phyloP scores from a whole-genome alignment of 192 early-diverging fungal species.

The Coemansia sp. region DNA sequence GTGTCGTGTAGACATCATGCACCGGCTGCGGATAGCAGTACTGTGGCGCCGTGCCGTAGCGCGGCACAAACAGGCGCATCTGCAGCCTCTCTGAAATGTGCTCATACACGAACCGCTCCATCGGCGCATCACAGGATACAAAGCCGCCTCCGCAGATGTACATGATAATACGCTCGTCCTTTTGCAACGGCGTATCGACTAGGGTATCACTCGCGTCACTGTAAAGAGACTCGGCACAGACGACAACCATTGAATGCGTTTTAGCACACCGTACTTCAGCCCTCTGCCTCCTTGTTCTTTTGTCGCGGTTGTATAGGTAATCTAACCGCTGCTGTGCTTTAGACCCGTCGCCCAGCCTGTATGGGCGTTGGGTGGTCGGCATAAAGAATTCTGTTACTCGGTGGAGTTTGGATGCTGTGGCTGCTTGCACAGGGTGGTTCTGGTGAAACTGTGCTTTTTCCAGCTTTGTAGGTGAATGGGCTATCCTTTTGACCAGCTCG shows the following conservation, averaged over 20 bases:
- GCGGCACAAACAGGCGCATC: conserved; percentile 22
- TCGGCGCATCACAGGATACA: conserved; percentile 6
- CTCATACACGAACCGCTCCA: conserved; percentile 9
- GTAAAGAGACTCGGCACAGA: neutral
- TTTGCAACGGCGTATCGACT: neutral
- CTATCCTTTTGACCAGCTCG: too few relatives aligned
- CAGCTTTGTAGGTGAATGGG: neutral
- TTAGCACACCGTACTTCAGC: too few relatives aligned
- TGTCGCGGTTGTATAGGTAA: conserved; percentile 9
- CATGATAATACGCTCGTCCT: conserved; percentile 13
- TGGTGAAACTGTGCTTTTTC: neutral
- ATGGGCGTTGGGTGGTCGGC: conserved; percentile 10
- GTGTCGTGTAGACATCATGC: conserved; percentile 27
- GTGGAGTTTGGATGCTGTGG: too few relatives aligned
- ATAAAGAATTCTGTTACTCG: neutral
- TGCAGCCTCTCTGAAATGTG: conserved; percentile 15
- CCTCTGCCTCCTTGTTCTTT: neutral
- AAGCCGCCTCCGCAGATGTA: conserved; percentile 25
- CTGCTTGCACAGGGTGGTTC: too few relatives aligned
- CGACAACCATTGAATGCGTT: conserved; percentile 16
- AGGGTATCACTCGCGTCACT: neutral
- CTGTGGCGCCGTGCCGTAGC: conserved; percentile 15
- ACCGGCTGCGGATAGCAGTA: conserved; percentile 18
- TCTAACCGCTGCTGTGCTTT: conserved; percentile 1
- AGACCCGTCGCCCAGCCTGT: conserved; percentile 1